These are phyloP conservation scores for Pichia sp. DNA, from an alignment of 1,139 yeast genomes.

Conservation along the genomic window DNA sequence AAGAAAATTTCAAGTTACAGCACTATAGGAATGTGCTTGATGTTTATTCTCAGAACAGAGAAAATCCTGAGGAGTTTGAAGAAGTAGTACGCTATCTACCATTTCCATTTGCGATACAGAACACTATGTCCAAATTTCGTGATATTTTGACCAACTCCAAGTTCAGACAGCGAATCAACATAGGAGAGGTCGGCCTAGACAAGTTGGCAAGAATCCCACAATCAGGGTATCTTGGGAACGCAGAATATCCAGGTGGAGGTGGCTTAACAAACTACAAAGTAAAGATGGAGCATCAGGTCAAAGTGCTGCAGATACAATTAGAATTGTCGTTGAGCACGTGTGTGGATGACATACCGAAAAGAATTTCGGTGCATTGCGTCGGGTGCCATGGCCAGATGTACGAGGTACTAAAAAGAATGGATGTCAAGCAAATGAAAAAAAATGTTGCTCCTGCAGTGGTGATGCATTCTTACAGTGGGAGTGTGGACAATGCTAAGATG, in stretches of 20 bases:
- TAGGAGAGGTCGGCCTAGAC: slow-evolving; percentile 94
- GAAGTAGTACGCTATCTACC: slow-evolving; percentile 54
- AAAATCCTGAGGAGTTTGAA: slow-evolving; percentile 15
- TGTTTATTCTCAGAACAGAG: slow-evolving; percentile 10
- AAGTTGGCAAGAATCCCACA: slow-evolving; percentile 65
- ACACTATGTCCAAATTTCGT: slow-evolving; percentile 35
- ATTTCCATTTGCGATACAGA: slow-evolving; percentile 47
- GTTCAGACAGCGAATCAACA: slow-evolving; percentile 22
- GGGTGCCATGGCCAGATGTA: slow-evolving; percentile 62
- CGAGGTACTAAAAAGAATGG: slow-evolving; percentile 37
- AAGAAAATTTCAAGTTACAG: slow-evolving; percentile 30
- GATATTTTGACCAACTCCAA: slow-evolving; percentile 24
- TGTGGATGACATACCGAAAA: slow-evolving; percentile 18
- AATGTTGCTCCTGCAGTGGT: slow-evolving; percentile 39
- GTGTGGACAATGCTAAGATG: slow-evolving; percentile 55
- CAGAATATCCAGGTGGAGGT: not conserved
- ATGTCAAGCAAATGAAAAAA: slow-evolving; percentile 16
- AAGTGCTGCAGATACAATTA: slow-evolving; percentile 49
- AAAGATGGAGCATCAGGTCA: slow-evolving; percentile 57
- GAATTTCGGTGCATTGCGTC: slow-evolving; percentile 82
- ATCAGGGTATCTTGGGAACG: slow-evolving; percentile 51
- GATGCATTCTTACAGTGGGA: slow-evolving; percentile 85
- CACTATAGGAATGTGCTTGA: slow-evolving; percentile 56
- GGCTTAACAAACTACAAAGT: slow-evolving; percentile 36
- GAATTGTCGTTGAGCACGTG: slow-evolving; percentile 42